Evolutionary conservation across 2,329 filamentous ascomycete genomes (phyloP).

Genomic region (Penicillium sp.): DNA sequence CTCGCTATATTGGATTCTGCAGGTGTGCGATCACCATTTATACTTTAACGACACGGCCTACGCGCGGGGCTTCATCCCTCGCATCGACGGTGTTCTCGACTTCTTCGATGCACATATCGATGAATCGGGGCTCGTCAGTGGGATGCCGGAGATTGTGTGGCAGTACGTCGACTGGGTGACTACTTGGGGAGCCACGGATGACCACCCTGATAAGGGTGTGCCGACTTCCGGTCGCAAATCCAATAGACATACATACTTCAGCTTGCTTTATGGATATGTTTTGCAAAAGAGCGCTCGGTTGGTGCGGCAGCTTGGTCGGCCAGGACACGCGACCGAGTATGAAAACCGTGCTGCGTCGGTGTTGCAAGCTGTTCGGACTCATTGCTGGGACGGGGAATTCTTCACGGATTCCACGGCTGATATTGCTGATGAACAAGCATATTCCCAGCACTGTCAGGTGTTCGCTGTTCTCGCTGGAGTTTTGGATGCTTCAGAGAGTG

Average conservation of each 20-base stretch:
- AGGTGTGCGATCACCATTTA: conserved; percentile 33
- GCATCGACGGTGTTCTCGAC: conserved; percentile 27
- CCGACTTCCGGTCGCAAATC: conserved; percentile 40
- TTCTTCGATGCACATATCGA: conserved; percentile 27
- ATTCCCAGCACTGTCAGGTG: conserved; percentile 35
- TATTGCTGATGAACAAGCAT: conserved; percentile 20
- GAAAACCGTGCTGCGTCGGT: conserved; percentile 21
- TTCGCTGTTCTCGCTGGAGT: conserved; percentile 34
- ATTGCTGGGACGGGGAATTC: conserved; percentile 34
- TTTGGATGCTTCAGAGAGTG: conserved; percentile 6
- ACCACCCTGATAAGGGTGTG: conserved; percentile 42
- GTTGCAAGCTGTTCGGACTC: conserved; percentile 20
- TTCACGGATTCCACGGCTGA: conserved; percentile 38
- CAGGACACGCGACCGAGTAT: conserved; percentile 33
- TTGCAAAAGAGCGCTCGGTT: conserved; percentile 38
- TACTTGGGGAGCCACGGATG: conserved; percentile 31
- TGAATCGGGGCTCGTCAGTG: conserved; percentile 22
- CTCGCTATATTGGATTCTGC: conserved; percentile 37
- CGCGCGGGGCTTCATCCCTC: conserved; percentile 23
- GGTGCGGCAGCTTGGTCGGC: conserved; percentile 34
- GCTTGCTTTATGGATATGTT: conserved; percentile 42
- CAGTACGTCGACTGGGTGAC: conserved; percentile 40
- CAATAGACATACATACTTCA: conserved; percentile 46
- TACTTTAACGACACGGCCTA: conserved; percentile 33
- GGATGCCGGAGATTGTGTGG: conserved; percentile 30